Evolutionary conservation across 257 asterid genomes (phyloP), one percentile per base, ranked within the genome.

Genomic region (Capsicum chinense): DNA sequence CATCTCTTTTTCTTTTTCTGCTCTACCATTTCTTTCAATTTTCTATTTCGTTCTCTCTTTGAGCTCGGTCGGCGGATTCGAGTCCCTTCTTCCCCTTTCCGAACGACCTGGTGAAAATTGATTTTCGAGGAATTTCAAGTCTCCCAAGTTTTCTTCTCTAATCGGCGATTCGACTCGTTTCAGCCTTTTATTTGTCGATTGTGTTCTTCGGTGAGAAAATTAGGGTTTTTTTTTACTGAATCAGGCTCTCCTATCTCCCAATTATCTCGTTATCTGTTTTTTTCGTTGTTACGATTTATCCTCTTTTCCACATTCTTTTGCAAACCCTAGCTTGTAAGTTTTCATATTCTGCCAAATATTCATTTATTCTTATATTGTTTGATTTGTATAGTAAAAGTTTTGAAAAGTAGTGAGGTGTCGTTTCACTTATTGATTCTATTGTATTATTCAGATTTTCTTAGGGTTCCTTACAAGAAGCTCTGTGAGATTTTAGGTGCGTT

Each of bases 401-500:
- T 80, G 60, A 16, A 79, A 83, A 69, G 42, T 83, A 79, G 33
- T 76, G 83, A 42, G 83, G 44, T 88, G 80, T 69, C 33, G 33
- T 66, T 71, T 79, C 85, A 86, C 86, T 82, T 81, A 79, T 67
- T 62, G 17, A 15, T 84, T 74, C 67, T 2, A 7, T 56, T 78
- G 64, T 54, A 78, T 54, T 13, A 81, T 86, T 81, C 26, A 13
- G 52, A 56, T 83, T 50, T 39, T 39, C 44, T 39, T 39, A 39
- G 44, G 44, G 44, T 35, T 89, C 86, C 87, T 80, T 83, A 81
- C 92, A 85, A 88, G 93, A 86, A 91, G 89, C 95, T 93, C 99
- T 3, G 92, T 94, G 98, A 94, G 83, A 86, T 89, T 93, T 93
- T 93, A 92, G 97, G 95, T 92, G 98, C 95, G 86, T 89, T 83